phyloP scores from a whole-genome alignment of 495 filamentous ascomycete genomes.

The Pyrenula massariospora region DNA sequence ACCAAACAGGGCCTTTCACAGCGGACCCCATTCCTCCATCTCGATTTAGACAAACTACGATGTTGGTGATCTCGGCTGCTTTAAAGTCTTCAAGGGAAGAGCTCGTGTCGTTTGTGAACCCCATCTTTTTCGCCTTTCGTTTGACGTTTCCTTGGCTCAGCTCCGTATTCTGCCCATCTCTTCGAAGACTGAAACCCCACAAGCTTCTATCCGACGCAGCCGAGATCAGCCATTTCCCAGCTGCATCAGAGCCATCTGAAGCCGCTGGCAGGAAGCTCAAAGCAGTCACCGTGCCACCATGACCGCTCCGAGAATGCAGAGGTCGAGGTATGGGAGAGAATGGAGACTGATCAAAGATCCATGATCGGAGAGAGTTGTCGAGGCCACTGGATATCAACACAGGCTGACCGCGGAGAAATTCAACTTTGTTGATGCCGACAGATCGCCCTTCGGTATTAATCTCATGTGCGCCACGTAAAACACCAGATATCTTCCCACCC shows the following conservation, averaged over 20 bases:
- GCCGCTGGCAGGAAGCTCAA: constrained; percentile 74
- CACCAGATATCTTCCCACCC: constrained; percentile 68
- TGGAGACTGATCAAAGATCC: constrained; percentile 85
- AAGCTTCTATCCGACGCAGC: constrained; percentile 77
- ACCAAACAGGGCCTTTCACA: constrained; percentile 63
- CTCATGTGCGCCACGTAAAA: constrained; percentile 76
- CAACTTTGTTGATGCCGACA: constrained; percentile 58
- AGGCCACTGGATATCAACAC: constrained; percentile 79
- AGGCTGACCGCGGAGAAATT: constrained; percentile 87
- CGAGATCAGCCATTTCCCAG: constrained; percentile 90
- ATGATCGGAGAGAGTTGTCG: constrained; percentile 88
- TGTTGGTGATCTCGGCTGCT: constrained; percentile 77
- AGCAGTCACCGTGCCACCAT: constrained; percentile 70
- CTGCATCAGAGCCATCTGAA: constrained; percentile 77
- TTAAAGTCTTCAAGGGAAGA: constrained; percentile 64
- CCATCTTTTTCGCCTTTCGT: constrained; percentile 74
- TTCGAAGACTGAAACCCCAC: constrained; percentile 89
- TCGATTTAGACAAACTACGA: constrained; percentile 81
- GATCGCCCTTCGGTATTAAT: constrained; percentile 46
- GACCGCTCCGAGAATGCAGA: constrained; percentile 73
- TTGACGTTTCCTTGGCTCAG: constrained; percentile 77
- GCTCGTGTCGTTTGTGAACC: constrained; percentile 40
- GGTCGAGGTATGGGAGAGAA: constrained; percentile 75
- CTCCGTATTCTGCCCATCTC: constrained; percentile 88
- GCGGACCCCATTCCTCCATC: constrained; percentile 83